These are phyloP conservation scores for Panus rudis DNA, from an alignment of 768 basidiomycete species.

Conservation along the genomic window DNA sequence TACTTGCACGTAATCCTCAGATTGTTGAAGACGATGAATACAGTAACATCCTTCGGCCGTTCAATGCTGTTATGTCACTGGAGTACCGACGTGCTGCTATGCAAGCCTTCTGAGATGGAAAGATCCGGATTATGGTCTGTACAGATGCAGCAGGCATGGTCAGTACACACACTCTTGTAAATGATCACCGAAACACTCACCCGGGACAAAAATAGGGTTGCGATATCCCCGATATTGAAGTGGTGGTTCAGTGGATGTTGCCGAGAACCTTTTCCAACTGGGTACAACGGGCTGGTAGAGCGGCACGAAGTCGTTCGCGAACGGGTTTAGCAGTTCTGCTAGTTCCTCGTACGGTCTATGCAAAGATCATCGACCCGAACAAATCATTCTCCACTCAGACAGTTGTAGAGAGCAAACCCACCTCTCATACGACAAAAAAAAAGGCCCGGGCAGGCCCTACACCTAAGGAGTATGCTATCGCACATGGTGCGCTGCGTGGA, in stretches of 20 bases:
- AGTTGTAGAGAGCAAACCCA: too few species aligned
- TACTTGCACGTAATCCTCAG: constrained; percentile 3
- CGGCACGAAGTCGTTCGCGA: constrained; percentile 5
- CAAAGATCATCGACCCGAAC: too few species aligned
- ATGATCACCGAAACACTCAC: background rate
- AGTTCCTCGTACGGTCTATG: constrained; percentile 8
- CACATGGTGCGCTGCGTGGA: constrained; percentile 6
- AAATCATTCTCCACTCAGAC: too few species aligned
- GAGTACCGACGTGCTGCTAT: constrained; percentile 19
- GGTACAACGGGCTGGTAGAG: constrained; percentile 15
- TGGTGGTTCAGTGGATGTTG: constrained; percentile 18
- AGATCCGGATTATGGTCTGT: constrained; percentile 24
- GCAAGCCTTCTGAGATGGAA: constrained; percentile 18
- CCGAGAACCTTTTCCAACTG: constrained; percentile 12
- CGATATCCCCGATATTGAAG: constrained; percentile 15
- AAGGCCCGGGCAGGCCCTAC: background rate
- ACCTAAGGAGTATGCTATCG: constrained; percentile 8
- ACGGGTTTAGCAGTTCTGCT: constrained; percentile 14
- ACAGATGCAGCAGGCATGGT: constrained; percentile 29
- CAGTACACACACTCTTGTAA: too few species aligned
- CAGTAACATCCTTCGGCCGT: constrained; percentile 20
- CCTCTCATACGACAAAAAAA: too few species aligned
- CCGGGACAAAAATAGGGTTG: constrained; percentile 9
- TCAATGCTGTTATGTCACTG: constrained; percentile 17
- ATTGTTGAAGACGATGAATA: background rate